A percentile compares a stretch with the other conserved stretches of the same genome.
Evolutionary conservation across 2,329 filamentous ascomycete genomes (phyloP).

Genomic region (Ceratocystiopsis minuta): DNA sequence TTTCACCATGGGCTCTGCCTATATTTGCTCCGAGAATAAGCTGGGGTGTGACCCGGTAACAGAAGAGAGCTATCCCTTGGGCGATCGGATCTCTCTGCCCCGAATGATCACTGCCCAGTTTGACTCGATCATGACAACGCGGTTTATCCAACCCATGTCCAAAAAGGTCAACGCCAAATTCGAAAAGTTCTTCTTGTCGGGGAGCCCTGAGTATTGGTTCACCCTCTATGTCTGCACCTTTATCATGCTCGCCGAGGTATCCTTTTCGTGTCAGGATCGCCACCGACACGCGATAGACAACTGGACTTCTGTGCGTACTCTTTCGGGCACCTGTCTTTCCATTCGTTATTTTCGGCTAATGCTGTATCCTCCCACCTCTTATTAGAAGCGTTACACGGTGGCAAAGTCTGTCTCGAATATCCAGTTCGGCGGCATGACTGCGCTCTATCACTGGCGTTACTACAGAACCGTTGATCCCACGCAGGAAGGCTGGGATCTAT

Average conservation of each 20-base stretch:
- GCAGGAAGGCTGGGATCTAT: constrained; percentile 13
- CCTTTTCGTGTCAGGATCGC: constrained; percentile 22
- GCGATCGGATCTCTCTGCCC: constrained; percentile 20
- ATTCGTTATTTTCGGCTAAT: neutral
- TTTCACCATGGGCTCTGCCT: constrained; percentile 26
- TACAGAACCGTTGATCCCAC: constrained; percentile 21
- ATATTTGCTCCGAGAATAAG: constrained; percentile 21
- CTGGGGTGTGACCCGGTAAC: constrained; percentile 21
- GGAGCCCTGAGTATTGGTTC: constrained; percentile 17
- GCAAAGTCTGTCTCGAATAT: constrained; percentile 23
- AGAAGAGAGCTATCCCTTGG: constrained; percentile 20
- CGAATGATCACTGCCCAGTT: constrained; percentile 28
- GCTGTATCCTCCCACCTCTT: too few relatives aligned
- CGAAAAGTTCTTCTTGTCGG: constrained; percentile 17
- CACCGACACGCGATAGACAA: constrained; percentile 24
- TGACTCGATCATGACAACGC: constrained; percentile 22
- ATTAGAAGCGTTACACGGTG: constrained; percentile 20
- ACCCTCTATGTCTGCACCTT: constrained; percentile 23
- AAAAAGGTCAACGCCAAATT: constrained; percentile 18
- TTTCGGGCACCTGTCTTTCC: too few relatives aligned
- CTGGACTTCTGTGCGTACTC: constrained; percentile 1
- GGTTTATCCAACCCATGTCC: constrained; percentile 18
- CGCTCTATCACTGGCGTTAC: constrained; percentile 33
- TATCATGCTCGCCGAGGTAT: constrained; percentile 24
- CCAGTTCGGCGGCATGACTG: constrained; percentile 26